Base-by-base conservation (phyloP, 1,284 basidiomycete genomes). In the Ceratobasidium sp. region DNA sequence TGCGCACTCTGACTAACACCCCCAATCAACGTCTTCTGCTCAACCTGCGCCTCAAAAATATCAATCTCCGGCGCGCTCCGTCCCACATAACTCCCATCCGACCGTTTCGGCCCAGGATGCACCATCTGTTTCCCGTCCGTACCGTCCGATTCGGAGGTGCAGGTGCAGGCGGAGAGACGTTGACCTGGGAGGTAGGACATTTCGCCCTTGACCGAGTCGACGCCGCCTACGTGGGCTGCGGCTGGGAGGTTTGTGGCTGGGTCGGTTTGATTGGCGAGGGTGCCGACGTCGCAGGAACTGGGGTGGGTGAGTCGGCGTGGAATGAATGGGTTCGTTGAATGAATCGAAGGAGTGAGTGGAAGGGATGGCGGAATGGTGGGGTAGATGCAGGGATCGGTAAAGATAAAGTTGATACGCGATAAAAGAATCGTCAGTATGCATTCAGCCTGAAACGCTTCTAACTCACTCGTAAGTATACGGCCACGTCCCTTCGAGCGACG, bases 1-100 rank as follows among this genome's bases (percentile, higher is more conserved):
- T 73, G 73, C n/a, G 55, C 84, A 75, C 88, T 90, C 75, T 91
- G 90, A 0, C 90, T 91, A 26, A 91, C 88, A 63, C 83, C 78
- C 13, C 84, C 85, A 80, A 78, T 61, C 1, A 67, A 54, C 16
- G 69, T 76, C 4, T 57, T 73, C 58, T 77, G 76, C 23, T 63
- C 67, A n/a, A 78, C 66, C 21, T 76, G 57, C 71, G 79, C 73
- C 77, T 77, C 71, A 73, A 49, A 76, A 79, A 76, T 57, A 57
- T 76, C 75, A 41, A 76, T 76, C 64, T 76, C 75, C 1, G 75
- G 75, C 21, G 75, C 75, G 21, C 54, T 57, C n/a, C 75, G 71
- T 4, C 75, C 75, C 9, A 70, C 66, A 61, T 73, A 76, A 4
- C 58, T 52, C n/a, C 75, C 75, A 35, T 75, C 74, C 16, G 74